Evolutionary conservation across 2,329 filamentous ascomycete genomes (phyloP), one percentile per base, ranked within the genome.

Genomic region (Calonectria pauciramosa): DNA sequence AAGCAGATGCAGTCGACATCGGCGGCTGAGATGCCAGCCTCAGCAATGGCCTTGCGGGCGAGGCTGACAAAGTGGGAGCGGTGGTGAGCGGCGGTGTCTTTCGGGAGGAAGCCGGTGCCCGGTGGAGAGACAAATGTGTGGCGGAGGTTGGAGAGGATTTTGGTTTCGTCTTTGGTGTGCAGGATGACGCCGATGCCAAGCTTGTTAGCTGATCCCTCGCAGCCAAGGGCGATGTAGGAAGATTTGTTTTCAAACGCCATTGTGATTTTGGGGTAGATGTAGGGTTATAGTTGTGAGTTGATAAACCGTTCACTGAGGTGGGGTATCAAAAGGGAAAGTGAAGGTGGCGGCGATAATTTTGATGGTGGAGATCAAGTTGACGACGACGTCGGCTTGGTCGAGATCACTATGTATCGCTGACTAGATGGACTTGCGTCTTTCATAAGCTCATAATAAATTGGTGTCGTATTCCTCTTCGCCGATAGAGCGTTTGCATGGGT

Each of bases 121-220:
- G 97, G 96, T 5, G 97, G 96, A 56, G 96, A 95, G 81, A 94
- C 90, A 87, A 96, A 99, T 26, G 97, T 99, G 87, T 99, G 94
- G 70, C 97, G 94, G 78, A 99, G 90, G 88, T 99, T 99, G 83
- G 96, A 93, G 79, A 99, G 95, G 83, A 99, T 93, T 47, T 89
- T 87, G 73, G 90, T 87, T 73, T 87, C 85, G 73, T 52, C 60
- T 82, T 86, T 83, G 80, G 92, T 89, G 88, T 99, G 97, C 30
- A 92, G 91, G 84, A 99, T 98, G 73, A 99, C 89, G 82, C 97
- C 97, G 73, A 99, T 94, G 79, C 96, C 97, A 68, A 99, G 92
- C 87, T 99, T 99, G 90, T 99, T 99, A 86, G 97, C 97, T 72
- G 95, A 98, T 85, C 97, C 96, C 89, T 99, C 97, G 83, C 89